Evolutionary conservation across 1,284 basidiomycete species (phyloP), one percentile per base, ranked within the genome.

Genomic region (Salmacisia buchloeana): DNA sequence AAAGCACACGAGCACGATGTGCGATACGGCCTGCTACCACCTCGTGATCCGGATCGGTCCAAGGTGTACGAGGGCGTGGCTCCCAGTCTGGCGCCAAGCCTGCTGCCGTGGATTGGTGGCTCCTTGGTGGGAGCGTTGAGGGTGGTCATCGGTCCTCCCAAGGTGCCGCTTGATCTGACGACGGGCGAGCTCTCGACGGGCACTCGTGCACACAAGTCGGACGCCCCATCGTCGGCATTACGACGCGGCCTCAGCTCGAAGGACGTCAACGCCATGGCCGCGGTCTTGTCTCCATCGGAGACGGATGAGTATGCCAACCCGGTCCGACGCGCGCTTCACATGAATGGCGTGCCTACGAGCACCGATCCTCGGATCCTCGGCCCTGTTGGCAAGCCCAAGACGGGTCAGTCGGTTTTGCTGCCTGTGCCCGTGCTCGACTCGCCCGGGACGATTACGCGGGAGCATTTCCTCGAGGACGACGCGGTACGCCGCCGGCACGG

Each of bases 101-200:
- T 87, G 36, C 83, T 93, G 80, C 85, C 88, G 0, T 97, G 93
- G 92, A 87, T 97, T n/a, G 93, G 93, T 2, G 93, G 91, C 0
- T 92, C 90, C 36, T 80, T 97, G 15, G 90, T 92, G 2, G 94
- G 93, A 89, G 69, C 67, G 13, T 58, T 70, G 29, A 68, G 68
- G n/a, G n/a, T n/a, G n/a, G n/a, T n/a, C n/a, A n/a, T n/a, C n/a
- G n/a, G n/a, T n/a, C n/a, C n/a, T n/a, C n/a, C n/a, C n/a, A n/a
- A n/a, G n/a, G n/a, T n/a, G n/a, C n/a, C n/a, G n/a, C n/a, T n/a
- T n/a, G n/a, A n/a, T n/a, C n/a, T n/a, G n/a, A n/a, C n/a, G n/a
- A n/a, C n/a, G n/a, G n/a, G n/a, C n/a, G n/a, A n/a, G n/a, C n/a
- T n/a, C n/a, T n/a, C n/a, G n/a, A n/a, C n/a, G n/a, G n/a, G n/a